Evolutionary conservation across 2,329 filamentous ascomycete species (phyloP), one percentile per base, ranked within the genome.

Genomic region (Colletotrichum kahawae): DNA sequence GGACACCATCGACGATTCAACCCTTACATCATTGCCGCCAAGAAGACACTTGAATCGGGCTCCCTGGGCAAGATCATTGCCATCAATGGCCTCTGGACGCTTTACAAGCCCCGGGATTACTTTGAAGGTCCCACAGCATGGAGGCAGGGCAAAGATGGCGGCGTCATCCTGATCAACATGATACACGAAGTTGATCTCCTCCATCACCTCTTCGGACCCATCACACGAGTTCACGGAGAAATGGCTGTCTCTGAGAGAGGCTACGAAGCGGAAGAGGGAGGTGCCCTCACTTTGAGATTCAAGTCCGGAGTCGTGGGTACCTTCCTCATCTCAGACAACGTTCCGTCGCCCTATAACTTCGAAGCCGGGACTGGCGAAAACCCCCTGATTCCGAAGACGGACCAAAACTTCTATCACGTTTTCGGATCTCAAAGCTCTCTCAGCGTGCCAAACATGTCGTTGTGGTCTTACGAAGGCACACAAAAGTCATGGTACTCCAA

Each of bases 1-100:
- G 90, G 90, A 8, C 90, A 92, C 76, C 90, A 92, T 78, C 85
- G 90, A 12, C 86, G 90, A 4, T 92, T 92, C 82, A 92, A 92
- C 77, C 87, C 87, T 0, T 91, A 90, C 79, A 85, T 91, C 7
- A 81, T 85, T 7, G 84, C 87, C 3, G 84, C 89, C 0, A 91
- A 91, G 43, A 77, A 85, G 16, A 81, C 85, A 1, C 77, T 92
- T 1, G 77, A 80, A 1, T 57, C 54, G 0, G 82, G 83, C 0
- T 80, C 80, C 0, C 82, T 92, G 0, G 90, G 90, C 0, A 78
- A 77, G 0, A 76, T 89, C 3, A 84, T 91, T 13, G 90, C 90
- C 2, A 80, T 92, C 5, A 89, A 87, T 66, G 90, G 89, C 0
- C 82, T 90, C 1, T 92, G 90, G 90, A 84, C 87, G 0, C 79